phyloP scores from a whole-genome alignment of 176 grass and related monocot genomes.

The Miscanthus lutarioriparius region DNA sequence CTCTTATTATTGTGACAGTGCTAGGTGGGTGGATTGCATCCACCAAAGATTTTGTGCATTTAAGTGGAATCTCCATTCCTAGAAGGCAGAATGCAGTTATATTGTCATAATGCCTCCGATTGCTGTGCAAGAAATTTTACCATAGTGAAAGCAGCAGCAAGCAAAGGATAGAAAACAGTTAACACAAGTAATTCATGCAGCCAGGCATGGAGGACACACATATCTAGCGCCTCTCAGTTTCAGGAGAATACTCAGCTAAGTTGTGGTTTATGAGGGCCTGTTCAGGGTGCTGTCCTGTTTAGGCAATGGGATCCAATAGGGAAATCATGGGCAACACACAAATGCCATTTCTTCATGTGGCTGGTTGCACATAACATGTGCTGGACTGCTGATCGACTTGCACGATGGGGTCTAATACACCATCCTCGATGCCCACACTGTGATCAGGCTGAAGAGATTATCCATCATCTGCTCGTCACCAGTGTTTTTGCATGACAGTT shows the following conservation, averaged over 20 bases:
- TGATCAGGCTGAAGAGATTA: not conserved
- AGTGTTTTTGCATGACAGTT: not conserved
- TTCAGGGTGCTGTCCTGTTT: not conserved
- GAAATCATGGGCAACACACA: not conserved
- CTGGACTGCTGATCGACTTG: not conserved
- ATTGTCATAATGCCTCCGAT: not conserved
- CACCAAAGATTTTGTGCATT: not conserved
- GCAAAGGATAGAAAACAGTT: not conserved
- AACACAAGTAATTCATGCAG: slow-evolving; percentile 20
- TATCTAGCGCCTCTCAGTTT: not conserved
- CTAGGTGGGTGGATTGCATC: not conserved
- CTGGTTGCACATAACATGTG: not conserved
- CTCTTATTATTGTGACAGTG: not conserved
- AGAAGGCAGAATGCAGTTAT: not conserved
- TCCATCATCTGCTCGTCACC: not conserved
- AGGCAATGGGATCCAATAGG: not conserved
- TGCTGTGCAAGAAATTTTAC: not conserved
- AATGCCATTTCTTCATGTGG: not conserved
- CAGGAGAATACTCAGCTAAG: not conserved
- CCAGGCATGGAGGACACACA: not conserved
- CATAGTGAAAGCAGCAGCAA: slow-evolving; percentile 10
- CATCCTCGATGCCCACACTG: not conserved
- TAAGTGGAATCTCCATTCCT: not conserved
- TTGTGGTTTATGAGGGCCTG: not conserved
- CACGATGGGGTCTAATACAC: not conserved